Conservation (phyloP, 805 yeast genomes). For the Isabelozyma rhagii region DNA sequence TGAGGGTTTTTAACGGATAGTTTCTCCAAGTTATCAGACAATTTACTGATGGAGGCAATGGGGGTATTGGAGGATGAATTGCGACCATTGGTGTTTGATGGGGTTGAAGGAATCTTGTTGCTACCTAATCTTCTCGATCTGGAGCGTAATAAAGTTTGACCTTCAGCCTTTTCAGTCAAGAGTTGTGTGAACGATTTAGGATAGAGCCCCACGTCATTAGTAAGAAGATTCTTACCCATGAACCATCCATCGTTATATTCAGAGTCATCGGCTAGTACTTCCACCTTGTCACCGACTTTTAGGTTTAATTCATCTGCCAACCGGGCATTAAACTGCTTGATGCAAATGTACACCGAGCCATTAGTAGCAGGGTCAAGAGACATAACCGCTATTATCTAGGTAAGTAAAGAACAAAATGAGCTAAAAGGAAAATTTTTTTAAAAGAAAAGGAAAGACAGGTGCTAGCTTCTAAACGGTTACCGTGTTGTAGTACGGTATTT, state of each 20-base stretch:
- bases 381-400: no score
- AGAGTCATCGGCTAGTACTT: constrained; percentile 86
- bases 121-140: constrained; percentile 51
- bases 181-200: constrained; percentile 85
- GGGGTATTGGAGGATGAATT: constrained; percentile 1
- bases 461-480: no score
- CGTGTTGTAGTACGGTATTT: no score
- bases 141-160: constrained; percentile 29
- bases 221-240: constrained; percentile 74
- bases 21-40: constrained; percentile 6
- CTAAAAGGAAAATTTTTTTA: no score
- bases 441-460: no score
- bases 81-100: background rate
- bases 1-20: constrained; percentile 1
- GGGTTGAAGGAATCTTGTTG: constrained; percentile 8
- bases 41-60: constrained; percentile 4
- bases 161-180: constrained; percentile 15
- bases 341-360: constrained; percentile 49
- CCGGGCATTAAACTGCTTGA: constrained; percentile 84
- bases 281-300: constrained; percentile 78
- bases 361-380: background rate
- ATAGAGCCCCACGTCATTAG: constrained; percentile 79
- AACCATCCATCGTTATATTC: constrained; percentile 98
- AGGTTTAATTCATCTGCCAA: constrained; percentile 86
- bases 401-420: no score